phyloP scores from a whole-genome alignment of 129 eudicot genomes.

The sunflower (Helianthus annuus) region HanXRQr2.0-SUNRISE NC_035439.2:147882461-147882960 shows the following conservation, averaged over 20 bases:
- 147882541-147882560: too few relatives aligned
- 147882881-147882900: constrained; percentile 96
- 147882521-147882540: too few relatives aligned
- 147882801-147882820: constrained; percentile 73
- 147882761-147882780: constrained; percentile 48
- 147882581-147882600: neutral
- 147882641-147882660: constrained; percentile 12
- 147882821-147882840: constrained; percentile 81
- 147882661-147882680: neutral
- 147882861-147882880: constrained; percentile 80
- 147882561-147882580: too few relatives aligned
- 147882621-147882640: constrained; percentile 34
- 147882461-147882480: too few relatives aligned
- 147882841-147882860: constrained; percentile 83
- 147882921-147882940: too few relatives aligned
- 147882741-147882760: constrained; percentile 11
- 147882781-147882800: constrained; percentile 70
- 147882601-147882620: neutral
- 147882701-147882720: constrained; percentile 31
- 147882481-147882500: too few relatives aligned
- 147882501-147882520: too few relatives aligned
- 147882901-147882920: too few relatives aligned
- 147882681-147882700: constrained; percentile 36
- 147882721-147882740: constrained; percentile 30
- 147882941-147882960: too few relatives aligned